phyloP scores from a whole-genome alignment of 1,139 yeast species.

The Yamadazyma conglobata region DNA sequence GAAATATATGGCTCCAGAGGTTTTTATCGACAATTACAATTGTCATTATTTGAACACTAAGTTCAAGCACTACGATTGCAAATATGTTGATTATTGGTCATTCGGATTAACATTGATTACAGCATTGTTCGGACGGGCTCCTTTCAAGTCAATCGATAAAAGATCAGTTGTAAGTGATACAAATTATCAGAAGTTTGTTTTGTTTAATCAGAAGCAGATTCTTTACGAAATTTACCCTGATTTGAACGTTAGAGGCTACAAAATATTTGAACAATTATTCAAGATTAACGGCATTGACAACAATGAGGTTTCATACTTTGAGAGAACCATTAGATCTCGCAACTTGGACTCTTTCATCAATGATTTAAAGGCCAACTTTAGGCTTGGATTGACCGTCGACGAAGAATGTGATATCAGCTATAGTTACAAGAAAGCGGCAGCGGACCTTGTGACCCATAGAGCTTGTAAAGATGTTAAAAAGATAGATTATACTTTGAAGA shows the following conservation, averaged over 20 bases:
- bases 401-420: slow-evolving; percentile 16
- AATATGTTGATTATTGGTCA: slow-evolving; percentile 41
- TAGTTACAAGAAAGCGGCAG: slow-evolving; percentile 1
- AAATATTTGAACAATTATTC: slow-evolving; percentile 31
- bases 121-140: slow-evolving; percentile 47
- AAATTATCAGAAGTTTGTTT: slow-evolving; percentile 38
- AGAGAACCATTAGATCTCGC: slow-evolving; percentile 25
- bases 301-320: slow-evolving; percentile 22
- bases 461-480: slow-evolving; percentile 2
- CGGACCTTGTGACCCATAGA: slow-evolving; percentile 2
- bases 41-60: slow-evolving; percentile 13
- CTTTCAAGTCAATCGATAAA: slow-evolving; percentile 29
- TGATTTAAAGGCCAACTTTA: slow-evolving; percentile 29
- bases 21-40: slow-evolving; percentile 21
- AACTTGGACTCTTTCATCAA: slow-evolving; percentile 26
- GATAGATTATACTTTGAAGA: slow-evolving; percentile 8
- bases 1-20: slow-evolving; percentile 57
- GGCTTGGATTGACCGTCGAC: slow-evolving; percentile 29
- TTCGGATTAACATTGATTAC: slow-evolving; percentile 43
- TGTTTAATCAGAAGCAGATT: slow-evolving; percentile 30
- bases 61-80: slow-evolving; percentile 28
- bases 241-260: slow-evolving; percentile 36
- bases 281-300: slow-evolving; percentile 34
- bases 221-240: slow-evolving; percentile 42
- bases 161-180: slow-evolving; percentile 25